These are phyloP conservation scores for Laetiporus sulphureus DNA, from an alignment of 1,284 basidiomycete species.

Conservation along the genomic window DNA sequence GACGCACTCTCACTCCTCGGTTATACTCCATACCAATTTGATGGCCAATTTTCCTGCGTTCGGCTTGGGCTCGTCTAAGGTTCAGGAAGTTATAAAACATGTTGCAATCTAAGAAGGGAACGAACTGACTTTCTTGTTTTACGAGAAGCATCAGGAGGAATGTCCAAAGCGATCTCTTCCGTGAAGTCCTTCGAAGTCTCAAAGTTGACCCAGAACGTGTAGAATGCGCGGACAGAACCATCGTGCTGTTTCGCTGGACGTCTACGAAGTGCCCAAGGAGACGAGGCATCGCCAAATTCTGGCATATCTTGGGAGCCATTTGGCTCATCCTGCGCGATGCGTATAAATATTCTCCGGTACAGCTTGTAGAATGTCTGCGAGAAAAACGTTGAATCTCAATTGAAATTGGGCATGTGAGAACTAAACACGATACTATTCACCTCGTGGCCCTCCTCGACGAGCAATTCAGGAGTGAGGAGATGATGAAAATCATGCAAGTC, in stretches of 20 bases:
- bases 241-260: slow-evolving; percentile 14
- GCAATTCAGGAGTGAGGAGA: background rate
- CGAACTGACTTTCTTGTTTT: too few species aligned
- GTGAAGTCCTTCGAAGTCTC: slow-evolving; percentile 73
- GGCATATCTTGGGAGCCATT: slow-evolving; percentile 49
- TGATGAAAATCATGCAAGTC: slow-evolving; percentile 71
- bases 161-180: background rate
- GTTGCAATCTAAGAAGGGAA: too few species aligned
- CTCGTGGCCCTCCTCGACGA: too few species aligned
- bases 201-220: slow-evolving; percentile 80
- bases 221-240: slow-evolving; percentile 59
- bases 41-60: too few species aligned
- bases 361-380: slow-evolving; percentile 79
- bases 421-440: too few species aligned
- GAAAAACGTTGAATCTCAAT: background rate
- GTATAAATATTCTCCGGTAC: slow-evolving; percentile 76
- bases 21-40: too few species aligned
- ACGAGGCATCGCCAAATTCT: slow-evolving; percentile 69
- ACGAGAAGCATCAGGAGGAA: too few species aligned
- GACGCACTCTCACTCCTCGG: slow-evolving; percentile 1
- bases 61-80: too few species aligned
- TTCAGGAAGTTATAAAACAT: too few species aligned
- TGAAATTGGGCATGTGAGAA: too few species aligned
- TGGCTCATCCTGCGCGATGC: slow-evolving; percentile 76
- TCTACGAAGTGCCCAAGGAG: slow-evolving; percentile 45